Base-by-base conservation (phyloP, 2,329 filamentous ascomycete species). In the Botrytis elliptica region DNA sequence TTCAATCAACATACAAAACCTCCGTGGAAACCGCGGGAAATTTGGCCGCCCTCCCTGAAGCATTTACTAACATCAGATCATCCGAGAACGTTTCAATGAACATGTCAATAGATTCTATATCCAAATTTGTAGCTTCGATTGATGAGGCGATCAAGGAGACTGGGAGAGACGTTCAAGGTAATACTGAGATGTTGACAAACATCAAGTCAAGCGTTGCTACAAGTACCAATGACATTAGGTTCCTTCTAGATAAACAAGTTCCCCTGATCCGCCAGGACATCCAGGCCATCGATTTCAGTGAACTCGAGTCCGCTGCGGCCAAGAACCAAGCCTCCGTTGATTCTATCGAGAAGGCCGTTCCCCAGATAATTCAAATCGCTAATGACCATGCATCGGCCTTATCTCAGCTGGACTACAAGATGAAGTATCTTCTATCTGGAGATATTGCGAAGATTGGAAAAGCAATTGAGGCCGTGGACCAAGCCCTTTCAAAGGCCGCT, bases 221-320 rank as follows among this genome's bases (percentile, higher is more conserved):
- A 69, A 73, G 71, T 73, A 69, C 71, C 71, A 59, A 73, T 69
- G 71, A 73, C 64, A 73, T 75, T 52, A 67, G 67, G 33, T 71
- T 52, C 36, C 70, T 75, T 69, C 20, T 75, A 52, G 63, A 75
- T 70, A 72, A 75, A 52, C 70, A 69, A 64, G 64, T 75, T 33
- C 73, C 75, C 33, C 38, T 60, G 44, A 73, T 75, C 25, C 74
- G 73, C 57, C 40, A 75, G 64, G 75, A 75, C 33, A 75, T 75
- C 42, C 49, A 71, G 29, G 63, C 73, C 42, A 69, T 75, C 60
- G 75, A 75, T 66, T 42, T 71, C 29, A 69, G 66, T 40, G 62
- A 55, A 60, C 60, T 75, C 44, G 60, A 74, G 44, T 52, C 55
- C 33, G 69, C 63, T 29, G 67, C 65, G 22, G 20, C 59, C 55